phyloP scores from a whole-genome alignment of 495 filamentous ascomycete genomes.

The Sabuloglossum arenarium region DNA sequence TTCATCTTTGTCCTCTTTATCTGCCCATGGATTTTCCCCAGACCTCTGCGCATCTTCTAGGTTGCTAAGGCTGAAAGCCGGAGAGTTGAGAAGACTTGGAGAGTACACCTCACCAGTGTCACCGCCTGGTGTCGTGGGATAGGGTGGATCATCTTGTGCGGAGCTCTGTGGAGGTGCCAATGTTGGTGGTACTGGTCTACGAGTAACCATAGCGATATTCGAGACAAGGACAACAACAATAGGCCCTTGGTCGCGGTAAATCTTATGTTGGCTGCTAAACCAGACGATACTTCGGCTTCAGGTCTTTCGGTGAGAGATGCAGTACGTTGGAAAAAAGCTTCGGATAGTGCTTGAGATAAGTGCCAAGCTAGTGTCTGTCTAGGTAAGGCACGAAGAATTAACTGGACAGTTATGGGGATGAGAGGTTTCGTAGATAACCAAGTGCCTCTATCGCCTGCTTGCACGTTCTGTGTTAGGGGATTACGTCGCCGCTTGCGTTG shows the following conservation, averaged over 20 bases:
- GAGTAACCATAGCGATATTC: not conserved
- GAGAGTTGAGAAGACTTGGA: not conserved
- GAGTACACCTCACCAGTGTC: not conserved
- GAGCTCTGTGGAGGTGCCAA: not conserved
- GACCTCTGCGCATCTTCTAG: not conserved
- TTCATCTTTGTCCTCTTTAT: not conserved
- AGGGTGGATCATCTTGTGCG: not conserved
- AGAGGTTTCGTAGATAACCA: too few relatives aligned
- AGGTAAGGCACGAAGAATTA: too few relatives aligned
- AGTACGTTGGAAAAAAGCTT: not conserved
- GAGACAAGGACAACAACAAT: not conserved
- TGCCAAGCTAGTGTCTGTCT: too few relatives aligned
- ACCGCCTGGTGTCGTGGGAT: not conserved
- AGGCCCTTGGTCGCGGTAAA: too few relatives aligned
- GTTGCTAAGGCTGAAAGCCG: not conserved
- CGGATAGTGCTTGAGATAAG: not conserved
- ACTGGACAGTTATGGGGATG: too few relatives aligned
- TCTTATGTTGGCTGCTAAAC: too few relatives aligned
- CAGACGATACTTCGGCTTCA: too few relatives aligned
- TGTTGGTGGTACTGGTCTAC: not conserved
- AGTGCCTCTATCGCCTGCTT: not conserved
- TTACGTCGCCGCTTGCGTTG: slow-evolving; percentile 1
- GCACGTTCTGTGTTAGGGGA: too few relatives aligned
- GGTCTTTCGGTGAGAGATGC: not conserved
- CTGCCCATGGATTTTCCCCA: not conserved